Evolutionary conservation across 2,329 filamentous ascomycete genomes (phyloP).

Genomic region (Proliferodiscus dingleyae): DNA sequence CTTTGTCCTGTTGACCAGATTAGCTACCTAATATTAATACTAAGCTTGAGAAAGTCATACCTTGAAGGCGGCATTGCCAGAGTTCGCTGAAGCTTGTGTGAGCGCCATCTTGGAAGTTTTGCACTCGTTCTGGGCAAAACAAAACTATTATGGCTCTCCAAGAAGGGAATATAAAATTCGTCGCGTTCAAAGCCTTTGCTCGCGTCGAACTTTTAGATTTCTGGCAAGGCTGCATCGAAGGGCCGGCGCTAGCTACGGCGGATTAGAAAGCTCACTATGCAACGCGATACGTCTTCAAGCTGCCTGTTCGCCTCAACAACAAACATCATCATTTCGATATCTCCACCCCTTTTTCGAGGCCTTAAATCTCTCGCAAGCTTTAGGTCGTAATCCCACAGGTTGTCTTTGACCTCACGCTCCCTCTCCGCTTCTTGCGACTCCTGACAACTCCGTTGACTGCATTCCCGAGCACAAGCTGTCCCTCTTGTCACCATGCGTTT

Average conservation of each 20-base stretch:
- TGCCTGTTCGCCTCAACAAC: conserved; percentile 18
- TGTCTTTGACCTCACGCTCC: neutral
- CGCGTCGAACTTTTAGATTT: conserved; percentile 4
- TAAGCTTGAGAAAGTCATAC: conserved; percentile 34
- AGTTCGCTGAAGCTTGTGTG: conserved; percentile 33
- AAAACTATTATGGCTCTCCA: conserved; percentile 1
- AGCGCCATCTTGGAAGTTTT: conserved; percentile 41
- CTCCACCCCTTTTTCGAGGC: neutral
- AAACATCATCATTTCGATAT: conserved; percentile 2
- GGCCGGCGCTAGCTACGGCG: conserved; percentile 15
- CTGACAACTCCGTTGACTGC: neutral
- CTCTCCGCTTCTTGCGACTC: neutral
- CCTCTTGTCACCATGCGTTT: conserved; percentile 6
- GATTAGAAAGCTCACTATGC: conserved; percentile 10
- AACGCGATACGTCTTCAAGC: conserved; percentile 19
- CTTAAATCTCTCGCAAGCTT: neutral
- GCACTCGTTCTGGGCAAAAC: neutral
- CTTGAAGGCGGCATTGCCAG: conserved; percentile 63
- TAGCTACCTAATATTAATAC: conserved; percentile 22
- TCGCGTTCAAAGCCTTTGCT: conserved; percentile 15
- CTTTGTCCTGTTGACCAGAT: conserved; percentile 62
- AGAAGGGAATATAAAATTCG: no score
- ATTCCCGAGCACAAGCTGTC: neutral
- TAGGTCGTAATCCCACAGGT: neutral
- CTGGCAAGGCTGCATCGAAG: conserved; percentile 16